Evolutionary conservation across 2,329 filamentous ascomycete genomes (phyloP).

Genomic region (Oidium heveae): DNA sequence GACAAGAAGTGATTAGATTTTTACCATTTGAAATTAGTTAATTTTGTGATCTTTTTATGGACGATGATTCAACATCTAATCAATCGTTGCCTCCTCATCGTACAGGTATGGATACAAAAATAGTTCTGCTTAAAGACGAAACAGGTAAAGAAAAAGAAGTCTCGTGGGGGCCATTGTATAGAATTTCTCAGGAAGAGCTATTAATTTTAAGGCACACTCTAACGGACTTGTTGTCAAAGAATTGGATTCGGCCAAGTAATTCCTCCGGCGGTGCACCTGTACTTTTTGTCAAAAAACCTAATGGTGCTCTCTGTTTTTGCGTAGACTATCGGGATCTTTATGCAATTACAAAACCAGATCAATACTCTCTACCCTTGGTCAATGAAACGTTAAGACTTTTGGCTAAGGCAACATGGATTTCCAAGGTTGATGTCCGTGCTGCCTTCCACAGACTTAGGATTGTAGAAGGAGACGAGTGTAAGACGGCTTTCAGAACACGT

Average conservation of each 20-base stretch:
- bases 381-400: neutral
- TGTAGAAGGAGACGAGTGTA: neutral
- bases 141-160: neutral
- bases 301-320: conserved; percentile 1
- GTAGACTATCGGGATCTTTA: conserved; percentile 2
- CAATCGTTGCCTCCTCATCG: neutral
- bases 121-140: neutral
- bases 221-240: neutral
- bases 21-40: neutral
- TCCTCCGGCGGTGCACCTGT: neutral
- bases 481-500: neutral
- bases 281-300: neutral
- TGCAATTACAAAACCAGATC: conserved; percentile 1
- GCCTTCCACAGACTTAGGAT: conserved; percentile 1
- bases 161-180: neutral
- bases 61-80: neutral
- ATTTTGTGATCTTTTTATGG: neutral
- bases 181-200: neutral
- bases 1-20: neutral
- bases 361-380: neutral
- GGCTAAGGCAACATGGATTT: neutral
- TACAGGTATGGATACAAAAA: neutral
- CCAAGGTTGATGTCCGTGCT: neutral
- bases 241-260: neutral
- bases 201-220: neutral